Percentiles rank a stretch among this genome's conserved stretches.
Conservation (phyloP, 164 flowering plant genomes). For the Vitis rotundifolia region DNA sequence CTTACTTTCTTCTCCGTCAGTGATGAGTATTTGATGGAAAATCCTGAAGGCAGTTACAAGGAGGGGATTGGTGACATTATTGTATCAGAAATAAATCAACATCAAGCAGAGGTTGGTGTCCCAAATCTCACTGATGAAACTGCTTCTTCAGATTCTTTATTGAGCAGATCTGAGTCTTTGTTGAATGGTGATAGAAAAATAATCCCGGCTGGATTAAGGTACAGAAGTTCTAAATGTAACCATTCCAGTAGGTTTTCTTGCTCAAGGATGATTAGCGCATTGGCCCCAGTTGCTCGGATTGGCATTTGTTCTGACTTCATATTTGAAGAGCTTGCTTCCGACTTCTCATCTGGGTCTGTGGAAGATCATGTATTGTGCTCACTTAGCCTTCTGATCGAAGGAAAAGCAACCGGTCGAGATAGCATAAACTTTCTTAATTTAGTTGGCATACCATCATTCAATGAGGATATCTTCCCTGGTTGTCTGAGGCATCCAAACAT, state of each 20-base stretch:
- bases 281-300: constrained; percentile 68
- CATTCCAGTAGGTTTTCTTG: constrained; percentile 46
- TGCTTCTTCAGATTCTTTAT: constrained; percentile 8
- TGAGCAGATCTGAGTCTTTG: constrained; percentile 17
- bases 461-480: constrained; percentile 53
- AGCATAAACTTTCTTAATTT: constrained; percentile 58
- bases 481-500: constrained; percentile 92
- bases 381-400: constrained; percentile 57
- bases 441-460: constrained; percentile 72
- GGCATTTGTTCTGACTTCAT: constrained; percentile 43
- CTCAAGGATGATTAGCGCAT: constrained; percentile 53
- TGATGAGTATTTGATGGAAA: constrained; percentile 29
- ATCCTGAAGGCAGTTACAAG: constrained; percentile 15
- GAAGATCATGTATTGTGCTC: constrained; percentile 75
- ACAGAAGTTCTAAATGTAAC: constrained; percentile 22
- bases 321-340: constrained; percentile 49
- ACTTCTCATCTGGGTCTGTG: constrained; percentile 52
- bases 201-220: constrained; percentile 15
- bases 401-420: constrained; percentile 60
- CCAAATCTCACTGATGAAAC: constrained; percentile 11
- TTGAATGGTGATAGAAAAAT: constrained; percentile 20
- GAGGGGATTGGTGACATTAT: constrained; percentile 6
- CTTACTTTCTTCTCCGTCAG: constrained; percentile 27
- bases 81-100: constrained; percentile 10
- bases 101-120: constrained; percentile 15